Percentiles rank a stretch among this genome's conserved stretches.
Conservation (phyloP, 257 asterid genomes). For the Ophiorrhiza pumila region DNA sequence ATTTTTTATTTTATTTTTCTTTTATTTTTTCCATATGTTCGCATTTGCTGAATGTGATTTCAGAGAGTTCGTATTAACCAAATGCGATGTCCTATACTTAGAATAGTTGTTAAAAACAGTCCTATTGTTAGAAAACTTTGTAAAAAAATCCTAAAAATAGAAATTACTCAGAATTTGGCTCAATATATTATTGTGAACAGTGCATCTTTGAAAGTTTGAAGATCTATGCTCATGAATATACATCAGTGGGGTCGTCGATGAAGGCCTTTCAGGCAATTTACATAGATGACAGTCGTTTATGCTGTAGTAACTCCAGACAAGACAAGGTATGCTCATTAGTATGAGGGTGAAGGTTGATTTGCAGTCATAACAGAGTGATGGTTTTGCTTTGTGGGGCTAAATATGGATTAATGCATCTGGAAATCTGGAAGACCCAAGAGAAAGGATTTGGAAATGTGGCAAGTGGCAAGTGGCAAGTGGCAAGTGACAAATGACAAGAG, state of each 20-base stretch:
- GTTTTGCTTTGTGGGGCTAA: not conserved
- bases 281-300: slow-evolving; percentile 72
- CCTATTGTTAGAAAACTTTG: too few species aligned
- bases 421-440: not conserved
- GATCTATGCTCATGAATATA: slow-evolving; percentile 76
- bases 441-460: not conserved
- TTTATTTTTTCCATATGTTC: too few species aligned
- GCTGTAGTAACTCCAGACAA: slow-evolving; percentile 66
- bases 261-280: slow-evolving; percentile 79
- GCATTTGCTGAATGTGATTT: too few species aligned
- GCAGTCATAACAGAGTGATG: not conserved
- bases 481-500: too few species aligned
- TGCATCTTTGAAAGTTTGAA: slow-evolving; percentile 82
- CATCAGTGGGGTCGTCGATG: slow-evolving; percentile 95
- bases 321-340: slow-evolving; percentile 73
- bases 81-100: too few species aligned
- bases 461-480: slow-evolving; percentile 1
- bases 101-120: too few species aligned
- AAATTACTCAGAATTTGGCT: too few species aligned
- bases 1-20: too few species aligned
- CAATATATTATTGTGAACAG: slow-evolving; percentile 56
- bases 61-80: too few species aligned
- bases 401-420: too few species aligned
- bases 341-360: slow-evolving; percentile 27
- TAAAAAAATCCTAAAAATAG: too few species aligned